phyloP scores from a whole-genome alignment of 352 stramenopile genomes.

The Pythium apleroticum region DNA sequence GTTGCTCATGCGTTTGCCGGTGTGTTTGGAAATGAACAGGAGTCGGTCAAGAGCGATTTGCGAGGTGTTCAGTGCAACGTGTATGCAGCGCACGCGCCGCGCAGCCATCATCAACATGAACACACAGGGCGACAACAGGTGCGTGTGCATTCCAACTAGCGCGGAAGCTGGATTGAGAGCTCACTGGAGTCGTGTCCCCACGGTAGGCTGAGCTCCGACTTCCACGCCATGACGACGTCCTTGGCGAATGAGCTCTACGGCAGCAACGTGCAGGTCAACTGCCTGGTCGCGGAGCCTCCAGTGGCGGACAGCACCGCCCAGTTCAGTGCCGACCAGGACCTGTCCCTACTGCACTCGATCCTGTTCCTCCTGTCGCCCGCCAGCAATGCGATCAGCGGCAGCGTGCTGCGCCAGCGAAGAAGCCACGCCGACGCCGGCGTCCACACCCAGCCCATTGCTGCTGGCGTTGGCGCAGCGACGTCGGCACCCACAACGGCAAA shows the following conservation, averaged over 20 bases:
- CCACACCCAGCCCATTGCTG: neutral
- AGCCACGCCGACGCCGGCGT: neutral
- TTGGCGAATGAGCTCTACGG: slow-evolving; percentile 40
- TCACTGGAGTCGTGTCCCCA: neutral
- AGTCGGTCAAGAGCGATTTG: slow-evolving; percentile 34
- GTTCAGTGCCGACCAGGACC: slow-evolving; percentile 4
- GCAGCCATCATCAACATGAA: slow-evolving; percentile 37
- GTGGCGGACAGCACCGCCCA: neutral
- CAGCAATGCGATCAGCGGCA: slow-evolving; percentile 53
- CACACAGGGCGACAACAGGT: slow-evolving; percentile 23
- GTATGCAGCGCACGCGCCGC: slow-evolving; percentile 24
- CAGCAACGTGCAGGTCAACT: slow-evolving; percentile 56
- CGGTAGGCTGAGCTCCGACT: neutral
- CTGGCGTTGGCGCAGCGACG: neutral
- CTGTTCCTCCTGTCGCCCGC: slow-evolving; percentile 58
- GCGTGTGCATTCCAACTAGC: slow-evolving; percentile 9
- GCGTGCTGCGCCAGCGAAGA: slow-evolving; percentile 33
- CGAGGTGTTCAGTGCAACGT: slow-evolving; percentile 28
- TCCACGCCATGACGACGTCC: slow-evolving; percentile 46
- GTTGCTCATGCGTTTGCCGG: too few species aligned
- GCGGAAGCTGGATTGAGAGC: neutral
- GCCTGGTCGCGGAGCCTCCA: slow-evolving; percentile 38
- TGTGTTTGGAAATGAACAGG: slow-evolving; percentile 13
- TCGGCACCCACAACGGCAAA: neutral
- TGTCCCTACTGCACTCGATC: slow-evolving; percentile 52